Conservation (phyloP, 1,139 yeast genomes). For the Hansenula sp. region DNA sequence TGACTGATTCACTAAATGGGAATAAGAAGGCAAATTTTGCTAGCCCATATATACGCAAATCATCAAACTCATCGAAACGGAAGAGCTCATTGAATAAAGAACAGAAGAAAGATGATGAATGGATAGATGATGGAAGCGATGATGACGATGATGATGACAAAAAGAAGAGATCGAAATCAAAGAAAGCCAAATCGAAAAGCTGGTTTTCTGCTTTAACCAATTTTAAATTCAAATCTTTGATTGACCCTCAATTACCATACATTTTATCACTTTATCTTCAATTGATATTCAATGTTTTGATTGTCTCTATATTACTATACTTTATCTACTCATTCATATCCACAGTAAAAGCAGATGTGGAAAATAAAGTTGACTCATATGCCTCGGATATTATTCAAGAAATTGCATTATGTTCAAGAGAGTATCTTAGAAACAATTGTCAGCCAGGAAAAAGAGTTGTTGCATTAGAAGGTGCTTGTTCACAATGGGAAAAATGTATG, state of each 20-base stretch:
- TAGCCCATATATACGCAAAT: conserved; percentile 16
- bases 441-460: conserved; percentile 55
- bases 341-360: conserved; percentile 68
- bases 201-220: conserved; percentile 6
- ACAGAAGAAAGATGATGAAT: conserved; percentile 9
- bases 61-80: not conserved
- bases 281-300: conserved; percentile 55
- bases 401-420: conserved; percentile 65
- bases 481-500: conserved; percentile 81
- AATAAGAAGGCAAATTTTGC: conserved; percentile 4
- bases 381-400: conserved; percentile 58
- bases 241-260: conserved; percentile 60
- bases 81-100: not conserved
- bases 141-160: conserved; percentile 1
- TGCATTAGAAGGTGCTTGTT: conserved; percentile 69
- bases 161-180: not conserved
- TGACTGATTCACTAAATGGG: conserved; percentile 19
- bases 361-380: conserved; percentile 60
- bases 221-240: conserved; percentile 22
- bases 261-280: conserved; percentile 71
- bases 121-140: conserved; percentile 12
- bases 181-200: conserved; percentile 8
- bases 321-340: conserved; percentile 50
- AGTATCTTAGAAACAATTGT: conserved; percentile 72
- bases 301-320: conserved; percentile 52